Percentiles rank a stretch among this genome's conserved stretches.
Evolutionary conservation across 768 basidiomycete species (phyloP).

Genomic region (Phaeotremella fagi): DNA sequence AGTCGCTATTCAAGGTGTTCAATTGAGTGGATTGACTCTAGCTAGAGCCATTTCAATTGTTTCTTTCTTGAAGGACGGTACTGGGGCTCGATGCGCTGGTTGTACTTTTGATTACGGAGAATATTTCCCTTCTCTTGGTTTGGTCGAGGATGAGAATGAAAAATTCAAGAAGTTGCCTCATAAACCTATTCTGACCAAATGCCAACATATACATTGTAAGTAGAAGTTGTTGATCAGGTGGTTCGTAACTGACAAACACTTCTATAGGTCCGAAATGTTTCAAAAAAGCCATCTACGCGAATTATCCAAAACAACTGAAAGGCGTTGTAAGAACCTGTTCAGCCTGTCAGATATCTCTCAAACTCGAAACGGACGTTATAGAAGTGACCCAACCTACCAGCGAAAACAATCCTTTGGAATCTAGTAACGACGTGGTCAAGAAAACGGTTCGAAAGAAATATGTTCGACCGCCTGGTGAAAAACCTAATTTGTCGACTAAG

Average conservation of each 20-base stretch:
- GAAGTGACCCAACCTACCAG: conserved; percentile 76
- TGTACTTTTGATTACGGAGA: conserved; percentile 72
- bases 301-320: conserved; percentile 67
- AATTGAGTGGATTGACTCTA: conserved; percentile 69
- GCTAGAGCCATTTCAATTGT: conserved; percentile 74
- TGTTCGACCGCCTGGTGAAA: conserved; percentile 32
- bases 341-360: conserved; percentile 67
- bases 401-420: conserved; percentile 50
- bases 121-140: conserved; percentile 31
- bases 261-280: conserved; percentile 61
- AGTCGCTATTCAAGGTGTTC: conserved; percentile 69
- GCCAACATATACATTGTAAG: conserved; percentile 86
- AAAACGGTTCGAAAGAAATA: conserved; percentile 30
- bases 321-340: conserved; percentile 65
- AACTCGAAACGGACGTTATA: conserved; percentile 64
- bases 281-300: conserved; percentile 67
- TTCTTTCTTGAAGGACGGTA: conserved; percentile 75
- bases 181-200: conserved; percentile 73
- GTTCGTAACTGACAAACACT: too few species aligned
- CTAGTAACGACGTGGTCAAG: conserved; percentile 14
- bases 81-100: conserved; percentile 81
- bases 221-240: too few species aligned
- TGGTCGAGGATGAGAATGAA: conserved; percentile 31
- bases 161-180: conserved; percentile 28
- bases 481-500: conserved; percentile 66